phyloP scores from a whole-genome alignment of 192 early-diverging fungal genomes.

The Funneliformis geosporum region DNA sequence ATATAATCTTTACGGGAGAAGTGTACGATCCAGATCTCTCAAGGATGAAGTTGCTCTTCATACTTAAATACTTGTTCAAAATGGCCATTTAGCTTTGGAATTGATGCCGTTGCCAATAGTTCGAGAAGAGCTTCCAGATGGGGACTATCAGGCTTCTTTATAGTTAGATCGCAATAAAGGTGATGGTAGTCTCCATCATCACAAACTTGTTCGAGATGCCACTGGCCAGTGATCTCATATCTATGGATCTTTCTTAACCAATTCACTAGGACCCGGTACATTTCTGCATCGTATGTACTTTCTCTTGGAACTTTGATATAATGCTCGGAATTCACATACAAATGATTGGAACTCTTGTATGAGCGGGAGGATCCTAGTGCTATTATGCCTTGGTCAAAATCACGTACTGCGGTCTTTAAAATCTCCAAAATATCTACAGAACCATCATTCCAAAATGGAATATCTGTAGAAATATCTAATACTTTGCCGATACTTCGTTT shows the following conservation, averaged over 20 bases:
- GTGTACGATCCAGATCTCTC: too few relatives aligned
- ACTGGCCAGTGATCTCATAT: not conserved
- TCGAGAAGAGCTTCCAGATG: too few relatives aligned
- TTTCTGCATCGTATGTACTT: slow-evolving; percentile 26
- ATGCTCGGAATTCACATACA: not conserved
- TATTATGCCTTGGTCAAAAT: slow-evolving; percentile 14
- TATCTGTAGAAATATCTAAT: not conserved
- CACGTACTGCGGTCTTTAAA: not conserved
- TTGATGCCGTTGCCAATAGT: too few relatives aligned
- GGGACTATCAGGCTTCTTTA: too few relatives aligned
- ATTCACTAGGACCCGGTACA: slow-evolving; percentile 13
- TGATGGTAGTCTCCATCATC: too few relatives aligned
- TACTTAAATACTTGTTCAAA: too few relatives aligned
- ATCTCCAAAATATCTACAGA: slow-evolving; percentile 17
- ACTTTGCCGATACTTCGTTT: too few relatives aligned
- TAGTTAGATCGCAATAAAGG: too few relatives aligned
- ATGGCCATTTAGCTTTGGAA: too few relatives aligned
- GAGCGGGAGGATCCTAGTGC: slow-evolving; percentile 18
- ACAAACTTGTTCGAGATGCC: not conserved
- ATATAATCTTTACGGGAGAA: too few relatives aligned
- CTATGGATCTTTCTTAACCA: not conserved
- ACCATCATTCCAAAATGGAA: not conserved
- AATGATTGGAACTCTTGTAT: slow-evolving; percentile 13
- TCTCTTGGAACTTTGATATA: not conserved
- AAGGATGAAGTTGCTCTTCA: too few relatives aligned